phyloP scores from a whole-genome alignment of 2,329 filamentous ascomycete genomes.

The Knufia fluminis region DNA sequence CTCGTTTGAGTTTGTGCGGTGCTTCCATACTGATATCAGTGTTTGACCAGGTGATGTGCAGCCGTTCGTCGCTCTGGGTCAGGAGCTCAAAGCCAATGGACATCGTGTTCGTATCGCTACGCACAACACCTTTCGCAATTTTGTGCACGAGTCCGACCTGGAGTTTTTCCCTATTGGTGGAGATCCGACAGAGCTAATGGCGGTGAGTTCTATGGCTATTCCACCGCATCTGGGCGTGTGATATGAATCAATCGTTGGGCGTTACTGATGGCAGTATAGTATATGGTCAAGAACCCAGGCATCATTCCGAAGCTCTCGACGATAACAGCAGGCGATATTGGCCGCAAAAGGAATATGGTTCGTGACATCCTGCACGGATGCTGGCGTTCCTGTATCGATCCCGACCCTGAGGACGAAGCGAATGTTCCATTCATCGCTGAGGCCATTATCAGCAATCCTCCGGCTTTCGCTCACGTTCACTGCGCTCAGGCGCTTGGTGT shows the following conservation, averaged over 20 bases:
- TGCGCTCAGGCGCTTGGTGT: slow-evolving; percentile 43
- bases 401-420: neutral
- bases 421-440: slow-evolving; percentile 42
- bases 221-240: too few species aligned
- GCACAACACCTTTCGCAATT: slow-evolving; percentile 45
- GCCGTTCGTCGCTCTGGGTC: slow-evolving; percentile 50
- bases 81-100: slow-evolving; percentile 40
- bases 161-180: slow-evolving; percentile 52
- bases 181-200: slow-evolving; percentile 44
- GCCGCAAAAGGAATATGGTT: slow-evolving; percentile 30
- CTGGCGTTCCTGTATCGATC: slow-evolving; percentile 30
- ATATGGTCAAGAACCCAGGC: slow-evolving; percentile 33
- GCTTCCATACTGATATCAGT: too few species aligned
- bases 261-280: too few species aligned
- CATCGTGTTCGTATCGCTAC: slow-evolving; percentile 51
- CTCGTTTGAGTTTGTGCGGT: too few species aligned
- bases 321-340: slow-evolving; percentile 28
- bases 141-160: slow-evolving; percentile 43
- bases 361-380: slow-evolving; percentile 32
- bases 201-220: too few species aligned
- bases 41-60: slow-evolving; percentile 54
- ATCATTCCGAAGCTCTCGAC: slow-evolving; percentile 29
- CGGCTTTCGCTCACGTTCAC: slow-evolving; percentile 44
- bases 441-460: slow-evolving; percentile 47
- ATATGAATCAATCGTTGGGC: slow-evolving; percentile 44